Evolutionary conservation across 2,329 filamentous ascomycete species (phyloP).

Genomic region (Sphaerulina musiva): DNA sequence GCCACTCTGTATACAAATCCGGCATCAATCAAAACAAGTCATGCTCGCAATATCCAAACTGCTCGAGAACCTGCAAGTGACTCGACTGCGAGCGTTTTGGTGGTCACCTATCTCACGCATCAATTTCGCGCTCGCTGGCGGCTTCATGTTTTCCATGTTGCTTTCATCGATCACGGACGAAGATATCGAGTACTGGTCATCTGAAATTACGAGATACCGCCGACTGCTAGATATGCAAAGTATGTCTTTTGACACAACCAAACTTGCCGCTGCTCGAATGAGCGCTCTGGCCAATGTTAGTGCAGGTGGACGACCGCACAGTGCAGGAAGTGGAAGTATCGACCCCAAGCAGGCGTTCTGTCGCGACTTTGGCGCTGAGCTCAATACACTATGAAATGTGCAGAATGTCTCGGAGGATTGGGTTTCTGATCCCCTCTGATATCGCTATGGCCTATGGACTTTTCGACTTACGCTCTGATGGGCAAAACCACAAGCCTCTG

Average conservation of each 20-base stretch:
- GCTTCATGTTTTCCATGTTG: constrained; percentile 26
- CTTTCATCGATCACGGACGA: constrained; percentile 17
- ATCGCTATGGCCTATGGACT: too few relatives aligned
- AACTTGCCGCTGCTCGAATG: constrained; percentile 20
- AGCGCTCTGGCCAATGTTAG: constrained; percentile 17
- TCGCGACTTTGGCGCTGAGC: constrained; percentile 21
- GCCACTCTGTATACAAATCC: constrained; percentile 8
- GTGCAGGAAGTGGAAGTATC: constrained; percentile 3
- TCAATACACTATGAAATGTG: constrained; percentile 14
- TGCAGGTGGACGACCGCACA: constrained; percentile 6
- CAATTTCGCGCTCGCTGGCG: constrained; percentile 15
- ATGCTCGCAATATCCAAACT: constrained; percentile 16
- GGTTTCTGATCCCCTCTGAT: too few relatives aligned
- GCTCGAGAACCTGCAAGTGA: constrained; percentile 21
- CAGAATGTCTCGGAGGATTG: not conserved
- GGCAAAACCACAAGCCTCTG: too few relatives aligned
- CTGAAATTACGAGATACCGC: constrained; percentile 20
- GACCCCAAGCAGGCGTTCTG: constrained; percentile 21
- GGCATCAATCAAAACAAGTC: constrained; percentile 13
- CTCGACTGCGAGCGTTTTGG: constrained; percentile 23
- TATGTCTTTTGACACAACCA: constrained; percentile 20
- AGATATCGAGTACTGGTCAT: constrained; percentile 21
- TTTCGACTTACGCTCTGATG: too few relatives aligned
- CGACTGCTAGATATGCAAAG: constrained; percentile 24
- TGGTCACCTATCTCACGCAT: constrained; percentile 21